Conservation (phyloP, 2,329 filamentous ascomycete species). For the Trichoderma cornu-damae region DNA sequence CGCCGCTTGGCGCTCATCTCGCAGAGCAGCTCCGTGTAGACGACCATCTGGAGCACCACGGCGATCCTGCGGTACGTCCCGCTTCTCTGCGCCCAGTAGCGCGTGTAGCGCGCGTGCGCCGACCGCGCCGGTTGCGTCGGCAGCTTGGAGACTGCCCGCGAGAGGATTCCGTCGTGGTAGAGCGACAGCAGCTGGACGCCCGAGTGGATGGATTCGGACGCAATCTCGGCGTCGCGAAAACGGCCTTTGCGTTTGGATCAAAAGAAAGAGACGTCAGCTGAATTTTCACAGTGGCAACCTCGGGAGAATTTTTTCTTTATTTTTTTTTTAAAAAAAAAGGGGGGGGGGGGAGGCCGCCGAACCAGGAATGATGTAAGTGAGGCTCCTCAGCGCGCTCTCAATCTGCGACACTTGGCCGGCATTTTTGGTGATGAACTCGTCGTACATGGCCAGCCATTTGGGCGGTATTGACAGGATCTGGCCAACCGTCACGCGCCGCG, state of each 20-base stretch:
- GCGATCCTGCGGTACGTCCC: conserved; percentile 75
- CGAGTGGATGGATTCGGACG: conserved; percentile 87
- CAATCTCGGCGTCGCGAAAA: conserved; percentile 88
- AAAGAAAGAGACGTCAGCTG: no score
- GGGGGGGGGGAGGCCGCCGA: conserved; percentile 22
- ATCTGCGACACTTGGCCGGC: conserved; percentile 90
- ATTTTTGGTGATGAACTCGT: conserved; percentile 92
- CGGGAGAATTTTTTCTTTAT: no score
- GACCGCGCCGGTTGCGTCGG: conserved; percentile 49
- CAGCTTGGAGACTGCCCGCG: conserved; percentile 56
- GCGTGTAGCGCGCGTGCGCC: conserved; percentile 61
- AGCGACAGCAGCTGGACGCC: conserved; percentile 83
- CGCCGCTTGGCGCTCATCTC: conserved; percentile 92
- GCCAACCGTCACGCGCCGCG: conserved; percentile 25
- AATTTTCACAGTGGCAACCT: no score
- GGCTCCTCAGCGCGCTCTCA: conserved; percentile 82
- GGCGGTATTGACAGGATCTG: conserved; percentile 53
- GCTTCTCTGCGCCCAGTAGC: conserved; percentile 59
- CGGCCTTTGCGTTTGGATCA: conserved; percentile 51
- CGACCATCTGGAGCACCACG: conserved; percentile 77
- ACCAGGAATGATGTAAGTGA: conserved; percentile 95
- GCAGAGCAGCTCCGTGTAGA: conserved; percentile 93
- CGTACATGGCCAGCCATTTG: conserved; percentile 66
- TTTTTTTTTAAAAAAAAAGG: no score
- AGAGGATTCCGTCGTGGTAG: conserved; percentile 85